Conservation (phyloP, 2,329 filamentous ascomycete genomes). For the Penicillium nordicum region DNA sequence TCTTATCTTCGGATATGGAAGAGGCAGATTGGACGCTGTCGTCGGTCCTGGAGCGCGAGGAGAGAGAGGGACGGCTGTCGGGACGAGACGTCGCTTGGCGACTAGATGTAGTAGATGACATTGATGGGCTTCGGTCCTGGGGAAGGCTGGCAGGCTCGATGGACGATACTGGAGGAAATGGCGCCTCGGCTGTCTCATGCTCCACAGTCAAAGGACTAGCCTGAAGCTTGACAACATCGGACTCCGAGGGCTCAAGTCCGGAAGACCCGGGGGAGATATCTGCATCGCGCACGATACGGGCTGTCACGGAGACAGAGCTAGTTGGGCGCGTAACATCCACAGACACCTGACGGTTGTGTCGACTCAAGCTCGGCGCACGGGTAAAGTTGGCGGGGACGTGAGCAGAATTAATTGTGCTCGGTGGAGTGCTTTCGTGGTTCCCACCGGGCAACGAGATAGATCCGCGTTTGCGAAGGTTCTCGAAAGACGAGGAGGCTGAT, state of each 20-base stretch:
- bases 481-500: slow-evolving; percentile 57
- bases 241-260: slow-evolving; percentile 28
- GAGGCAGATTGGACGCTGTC: slow-evolving; percentile 28
- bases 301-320: slow-evolving; percentile 84
- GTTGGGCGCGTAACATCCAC: slow-evolving; percentile 24
- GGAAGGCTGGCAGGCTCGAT: slow-evolving; percentile 22
- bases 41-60: slow-evolving; percentile 39
- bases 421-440: slow-evolving; percentile 21
- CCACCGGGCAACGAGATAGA: slow-evolving; percentile 34
- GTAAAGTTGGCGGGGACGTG: slow-evolving; percentile 27
- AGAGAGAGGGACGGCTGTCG: slow-evolving; percentile 40
- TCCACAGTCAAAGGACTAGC: slow-evolving; percentile 61
- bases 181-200: slow-evolving; percentile 52
- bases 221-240: slow-evolving; percentile 46
- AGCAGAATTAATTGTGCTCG: slow-evolving; percentile 28
- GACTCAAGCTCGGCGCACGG: slow-evolving; percentile 31
- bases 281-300: slow-evolving; percentile 69
- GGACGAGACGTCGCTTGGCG: slow-evolving; percentile 34
- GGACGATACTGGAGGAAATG: slow-evolving; percentile 16
- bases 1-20: slow-evolving; percentile 49
- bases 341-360: slow-evolving; percentile 27
- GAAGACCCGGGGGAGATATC: slow-evolving; percentile 42
- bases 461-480: slow-evolving; percentile 49
- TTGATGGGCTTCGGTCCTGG: slow-evolving; percentile 38
- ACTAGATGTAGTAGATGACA: slow-evolving; percentile 40